Evolutionary conservation across 1,139 yeast species (phyloP).

Genomic region (Magnusiomyces suaveolens): DNA sequence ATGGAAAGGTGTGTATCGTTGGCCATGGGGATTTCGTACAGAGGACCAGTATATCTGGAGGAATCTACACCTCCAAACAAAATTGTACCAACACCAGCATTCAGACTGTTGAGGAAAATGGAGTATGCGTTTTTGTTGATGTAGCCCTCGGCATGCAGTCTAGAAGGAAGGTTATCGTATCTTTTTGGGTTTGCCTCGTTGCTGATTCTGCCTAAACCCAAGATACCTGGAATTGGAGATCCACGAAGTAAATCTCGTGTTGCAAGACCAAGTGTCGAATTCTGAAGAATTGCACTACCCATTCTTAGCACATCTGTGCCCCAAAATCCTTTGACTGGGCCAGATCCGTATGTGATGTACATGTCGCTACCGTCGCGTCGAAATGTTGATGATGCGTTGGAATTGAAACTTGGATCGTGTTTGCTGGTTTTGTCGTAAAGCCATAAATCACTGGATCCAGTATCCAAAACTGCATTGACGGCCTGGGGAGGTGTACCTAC

Average conservation of each 20-base stretch:
- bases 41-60: slow-evolving; percentile 37
- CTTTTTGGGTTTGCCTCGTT: slow-evolving; percentile 8
- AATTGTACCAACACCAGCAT: slow-evolving; percentile 33
- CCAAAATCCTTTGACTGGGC: slow-evolving; percentile 49
- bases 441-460: slow-evolving; percentile 43
- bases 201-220: slow-evolving; percentile 12
- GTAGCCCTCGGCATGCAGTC: slow-evolving; percentile 37
- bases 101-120: slow-evolving; percentile 22
- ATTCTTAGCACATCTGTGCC: slow-evolving; percentile 45
- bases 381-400: slow-evolving; percentile 21
- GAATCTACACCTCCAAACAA: slow-evolving; percentile 45
- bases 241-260: slow-evolving; percentile 11
- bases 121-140: slow-evolving; percentile 40
- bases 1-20: slow-evolving; percentile 10
- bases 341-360: slow-evolving; percentile 23
- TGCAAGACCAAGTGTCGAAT: slow-evolving; percentile 37
- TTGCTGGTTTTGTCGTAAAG: slow-evolving; percentile 29
- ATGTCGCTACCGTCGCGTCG: slow-evolving; percentile 17
- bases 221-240: slow-evolving; percentile 11
- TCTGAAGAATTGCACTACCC: slow-evolving; percentile 37
- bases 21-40: slow-evolving; percentile 23
- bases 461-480: slow-evolving; percentile 36
- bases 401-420: slow-evolving; percentile 16
- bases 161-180: slow-evolving; percentile 36
- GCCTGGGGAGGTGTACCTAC: slow-evolving; percentile 37